Evolutionary conservation across 306 rosid genomes (phyloP), one percentile per base, ranked within the genome.

Genomic region (Pyrus communis): DNA sequence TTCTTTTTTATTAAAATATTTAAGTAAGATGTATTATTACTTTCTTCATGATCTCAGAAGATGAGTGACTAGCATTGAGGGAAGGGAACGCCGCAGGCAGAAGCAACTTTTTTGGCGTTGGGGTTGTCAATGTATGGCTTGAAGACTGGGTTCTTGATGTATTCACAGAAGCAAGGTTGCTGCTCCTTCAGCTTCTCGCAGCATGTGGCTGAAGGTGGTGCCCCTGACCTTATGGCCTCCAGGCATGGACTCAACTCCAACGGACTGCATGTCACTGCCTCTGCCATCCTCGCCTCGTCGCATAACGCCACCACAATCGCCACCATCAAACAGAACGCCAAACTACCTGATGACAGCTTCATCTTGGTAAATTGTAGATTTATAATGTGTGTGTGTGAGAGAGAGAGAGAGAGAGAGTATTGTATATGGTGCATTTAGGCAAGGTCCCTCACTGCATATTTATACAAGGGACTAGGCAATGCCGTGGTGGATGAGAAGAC

Each of bases 121-220:
- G 89, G 89, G 69, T 88, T 78, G 67, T 73, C 76, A 4, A 86
- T 62, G 25, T 78, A 85, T 23, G 49, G 80, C 57, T 21, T 33
- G 7, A 91, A 77, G 22, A 57, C 72, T 14, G 96, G 96, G 30
- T 91, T 80, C 21, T 78, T 85, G 60, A 84, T n/a, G 80, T 87
- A 88, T 15, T 80, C 89, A 76, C 93, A 91, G 4, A 82, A 67
- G 74, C 96, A 91, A 77, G 90, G 90, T 68, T 22, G 82, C 30
- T 91, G 96, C 70, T 87, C 89, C 82, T 74, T 86, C 84, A 77
- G 57, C 60, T 81, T 89, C 67, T 78, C 69, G 66, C 97, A 91
- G 72, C 97, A 91, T 0, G 17, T 2, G 9, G 35, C 73, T 1
- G 91, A 77, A 0, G 93, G 97, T 2, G 75, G 73, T 3, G 83